Percentiles rank a stretch among this genome's conserved stretches.
These are phyloP conservation scores for Fusarium sp. DNA, from an alignment of 2,329 filamentous ascomycete species.

Conservation along the genomic window DNA sequence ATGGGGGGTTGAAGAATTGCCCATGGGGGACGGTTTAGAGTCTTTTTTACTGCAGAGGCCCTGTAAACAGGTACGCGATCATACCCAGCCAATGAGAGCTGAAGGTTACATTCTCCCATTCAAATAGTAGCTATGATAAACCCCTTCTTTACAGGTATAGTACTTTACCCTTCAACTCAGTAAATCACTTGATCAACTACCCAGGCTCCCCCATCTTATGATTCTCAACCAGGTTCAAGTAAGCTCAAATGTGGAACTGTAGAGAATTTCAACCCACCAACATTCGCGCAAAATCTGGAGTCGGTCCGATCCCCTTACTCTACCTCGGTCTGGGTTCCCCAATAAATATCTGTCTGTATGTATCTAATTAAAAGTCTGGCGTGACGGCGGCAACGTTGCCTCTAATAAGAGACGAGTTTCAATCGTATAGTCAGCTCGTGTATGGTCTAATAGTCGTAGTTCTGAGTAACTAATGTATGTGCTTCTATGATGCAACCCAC, in stretches of 20 bases:
- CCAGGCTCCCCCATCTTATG: not conserved
- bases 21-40: slow-evolving; percentile 17
- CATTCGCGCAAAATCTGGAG: slow-evolving; percentile 20
- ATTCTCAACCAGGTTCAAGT: slow-evolving; percentile 7
- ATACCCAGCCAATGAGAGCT: slow-evolving; percentile 2
- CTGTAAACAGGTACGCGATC: not conserved
- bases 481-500: not conserved
- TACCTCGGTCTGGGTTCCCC: slow-evolving; percentile 9
- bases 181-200: not conserved
- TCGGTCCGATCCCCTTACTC: slow-evolving; percentile 24
- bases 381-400: not conserved
- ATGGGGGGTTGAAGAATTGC: slow-evolving; percentile 13
- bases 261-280: slow-evolving; percentile 26
- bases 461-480: not conserved
- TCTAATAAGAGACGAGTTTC: too few relatives aligned
- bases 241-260: slow-evolving; percentile 27
- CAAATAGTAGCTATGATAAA: not conserved
- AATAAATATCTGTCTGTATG: not conserved
- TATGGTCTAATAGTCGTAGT: not conserved
- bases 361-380: not conserved
- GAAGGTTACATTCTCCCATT: not conserved
- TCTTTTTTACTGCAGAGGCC: not conserved
- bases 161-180: not conserved
- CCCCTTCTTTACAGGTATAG: not conserved
- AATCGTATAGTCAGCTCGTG: not conserved